phyloP scores from a whole-genome alignment of 306 rosid genomes.

The Cajanus cajan region DNA sequence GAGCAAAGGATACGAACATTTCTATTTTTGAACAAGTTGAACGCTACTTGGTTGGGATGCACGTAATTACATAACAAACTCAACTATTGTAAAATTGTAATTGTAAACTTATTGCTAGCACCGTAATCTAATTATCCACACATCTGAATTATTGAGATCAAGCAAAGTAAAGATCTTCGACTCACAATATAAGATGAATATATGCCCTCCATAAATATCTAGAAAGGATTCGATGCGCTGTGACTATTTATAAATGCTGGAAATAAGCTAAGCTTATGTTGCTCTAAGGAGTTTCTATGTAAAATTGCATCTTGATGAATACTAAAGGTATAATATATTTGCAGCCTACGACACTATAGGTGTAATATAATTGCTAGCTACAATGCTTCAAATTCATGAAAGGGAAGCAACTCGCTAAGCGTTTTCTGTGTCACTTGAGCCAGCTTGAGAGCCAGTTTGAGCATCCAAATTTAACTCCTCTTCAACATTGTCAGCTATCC shows the following conservation, averaged over 20 bases:
- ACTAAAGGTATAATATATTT: conserved; percentile 11
- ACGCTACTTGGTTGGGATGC: not conserved
- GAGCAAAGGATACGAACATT: not conserved
- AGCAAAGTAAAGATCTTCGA: not conserved
- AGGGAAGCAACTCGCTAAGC: conserved; percentile 42
- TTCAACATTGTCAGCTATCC: conserved; percentile 52
- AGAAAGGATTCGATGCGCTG: not conserved
- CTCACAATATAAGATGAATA: not conserved
- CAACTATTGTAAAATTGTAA: not conserved
- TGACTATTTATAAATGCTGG: conserved; percentile 10
- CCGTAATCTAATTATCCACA: not conserved
- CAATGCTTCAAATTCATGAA: conserved; percentile 4
- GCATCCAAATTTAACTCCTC: conserved; percentile 64
- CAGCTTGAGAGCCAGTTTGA: conserved; percentile 49
- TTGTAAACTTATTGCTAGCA: not conserved
- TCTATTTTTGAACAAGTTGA: not conserved
- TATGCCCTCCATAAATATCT: conserved; percentile 10
- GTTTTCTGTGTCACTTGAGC: conserved; percentile 71
- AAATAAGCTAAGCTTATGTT: not conserved
- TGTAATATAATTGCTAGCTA: conserved; percentile 33
- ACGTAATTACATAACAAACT: conserved; percentile 11
- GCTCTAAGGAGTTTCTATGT: conserved; percentile 28
- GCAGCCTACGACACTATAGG: conserved; percentile 27
- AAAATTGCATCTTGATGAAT: conserved; percentile 15
- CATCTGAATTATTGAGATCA: not conserved